Conservation (phyloP, 2,329 filamentous ascomycete species). For the Nakataea oryzae region DNA sequence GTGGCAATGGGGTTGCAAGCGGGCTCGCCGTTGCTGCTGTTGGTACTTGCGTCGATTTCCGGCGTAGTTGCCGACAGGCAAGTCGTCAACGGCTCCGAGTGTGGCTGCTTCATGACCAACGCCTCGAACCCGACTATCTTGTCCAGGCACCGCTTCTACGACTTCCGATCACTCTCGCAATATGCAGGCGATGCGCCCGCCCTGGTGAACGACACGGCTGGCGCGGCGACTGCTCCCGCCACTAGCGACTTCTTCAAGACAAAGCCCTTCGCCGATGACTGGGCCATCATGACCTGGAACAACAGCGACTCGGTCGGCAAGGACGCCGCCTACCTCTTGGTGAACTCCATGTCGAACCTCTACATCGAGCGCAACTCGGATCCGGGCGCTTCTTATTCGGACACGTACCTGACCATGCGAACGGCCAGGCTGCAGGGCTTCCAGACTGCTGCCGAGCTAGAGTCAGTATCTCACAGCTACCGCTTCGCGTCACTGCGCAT, state of each 20-base stretch:
- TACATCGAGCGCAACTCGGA: conserved; percentile 26
- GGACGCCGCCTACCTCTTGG: conserved; percentile 23
- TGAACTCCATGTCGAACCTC: conserved; percentile 28
- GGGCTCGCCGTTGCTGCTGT: background rate
- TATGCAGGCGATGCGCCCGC: conserved; percentile 20
- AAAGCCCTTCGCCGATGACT: conserved; percentile 15
- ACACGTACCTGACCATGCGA: conserved; percentile 11
- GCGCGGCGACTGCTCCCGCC: conserved; percentile 13
- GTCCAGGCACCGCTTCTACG: conserved; percentile 35
- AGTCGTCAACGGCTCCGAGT: conserved; percentile 19
- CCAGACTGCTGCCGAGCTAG: conserved; percentile 18
- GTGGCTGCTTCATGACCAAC: conserved; percentile 39
- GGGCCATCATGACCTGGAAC: conserved; percentile 17
- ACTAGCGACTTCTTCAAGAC: conserved; percentile 28
- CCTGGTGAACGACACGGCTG: conserved; percentile 7
- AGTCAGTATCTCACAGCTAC: conserved; percentile 16
- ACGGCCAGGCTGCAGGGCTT: conserved; percentile 11
- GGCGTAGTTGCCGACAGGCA: background rate
- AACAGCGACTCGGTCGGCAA: conserved; percentile 11
- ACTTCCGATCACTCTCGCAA: conserved; percentile 32
- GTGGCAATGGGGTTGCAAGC: background rate
- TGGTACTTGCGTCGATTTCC: background rate
- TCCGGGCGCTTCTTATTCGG: conserved; percentile 6
- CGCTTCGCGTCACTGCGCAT: conserved; percentile 21
- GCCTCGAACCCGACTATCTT: conserved; percentile 31